phyloP scores from a whole-genome alignment of 2,329 filamentous ascomycete species.

The Bertia moriformis region DNA sequence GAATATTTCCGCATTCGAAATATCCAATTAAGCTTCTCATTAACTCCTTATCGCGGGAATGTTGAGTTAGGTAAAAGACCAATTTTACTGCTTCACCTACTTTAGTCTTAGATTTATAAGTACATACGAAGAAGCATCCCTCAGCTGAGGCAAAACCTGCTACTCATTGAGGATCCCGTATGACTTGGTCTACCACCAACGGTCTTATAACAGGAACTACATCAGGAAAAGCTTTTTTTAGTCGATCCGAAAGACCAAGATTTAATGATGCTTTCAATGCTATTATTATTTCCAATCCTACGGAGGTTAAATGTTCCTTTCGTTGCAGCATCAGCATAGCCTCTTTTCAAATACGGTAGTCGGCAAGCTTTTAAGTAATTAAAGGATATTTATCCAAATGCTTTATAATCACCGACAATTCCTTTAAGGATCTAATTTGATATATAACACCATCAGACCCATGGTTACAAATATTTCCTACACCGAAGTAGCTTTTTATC shows the following conservation, averaged over 20 bases:
- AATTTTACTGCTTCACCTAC: constrained; percentile 1
- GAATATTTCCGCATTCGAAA: not conserved
- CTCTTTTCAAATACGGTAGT: constrained; percentile 2
- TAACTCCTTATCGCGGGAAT: constrained; percentile 1
- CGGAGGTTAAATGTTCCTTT: constrained; percentile 3
- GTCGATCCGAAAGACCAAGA: not conserved
- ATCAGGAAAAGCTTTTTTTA: constrained; percentile 1
- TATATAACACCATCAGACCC: not conserved
- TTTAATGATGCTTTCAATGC: constrained; percentile 3
- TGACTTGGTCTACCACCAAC: constrained; percentile 4
- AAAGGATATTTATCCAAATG: constrained; percentile 3
- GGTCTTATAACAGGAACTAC: constrained; percentile 3
- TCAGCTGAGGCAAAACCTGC: not conserved
- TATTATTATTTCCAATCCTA: constrained; percentile 4
- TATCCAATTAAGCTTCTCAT: constrained; percentile 1
- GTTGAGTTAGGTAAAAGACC: not conserved
- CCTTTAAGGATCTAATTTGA: constrained; percentile 2
- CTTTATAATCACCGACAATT: constrained; percentile 2
- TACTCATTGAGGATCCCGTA: constrained; percentile 3
- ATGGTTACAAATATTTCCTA: constrained; percentile 2
- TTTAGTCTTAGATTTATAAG: constrained; percentile 3
- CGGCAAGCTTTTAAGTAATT: constrained; percentile 1
- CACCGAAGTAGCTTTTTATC: constrained; percentile 3
- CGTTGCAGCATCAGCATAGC: constrained; percentile 2
- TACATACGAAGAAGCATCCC: not conserved